Evolutionary conservation across 2,329 filamentous ascomycete genomes (phyloP).

Genomic region (Tolypocladium ophioglossoides): DNA sequence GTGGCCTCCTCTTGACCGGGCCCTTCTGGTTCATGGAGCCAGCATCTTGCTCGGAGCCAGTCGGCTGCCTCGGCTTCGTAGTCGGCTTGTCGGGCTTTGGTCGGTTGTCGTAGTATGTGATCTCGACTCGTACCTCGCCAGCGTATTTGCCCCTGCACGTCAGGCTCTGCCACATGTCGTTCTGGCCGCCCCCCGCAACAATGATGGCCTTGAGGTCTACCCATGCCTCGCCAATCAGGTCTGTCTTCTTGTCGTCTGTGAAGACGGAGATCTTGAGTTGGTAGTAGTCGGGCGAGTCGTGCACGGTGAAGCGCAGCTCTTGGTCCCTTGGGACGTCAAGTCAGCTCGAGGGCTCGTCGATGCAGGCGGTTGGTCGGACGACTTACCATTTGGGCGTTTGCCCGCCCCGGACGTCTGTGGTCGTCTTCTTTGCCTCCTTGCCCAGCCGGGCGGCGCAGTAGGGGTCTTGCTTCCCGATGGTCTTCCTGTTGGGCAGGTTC

Average conservation of each 20-base stretch:
- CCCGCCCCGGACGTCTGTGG: conserved; percentile 84
- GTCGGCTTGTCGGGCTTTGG: conserved; percentile 66
- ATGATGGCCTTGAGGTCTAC: conserved; percentile 75
- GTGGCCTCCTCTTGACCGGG: conserved; percentile 69
- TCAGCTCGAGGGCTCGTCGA: neutral
- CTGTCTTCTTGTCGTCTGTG: conserved; percentile 96
- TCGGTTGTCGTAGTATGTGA: conserved; percentile 89
- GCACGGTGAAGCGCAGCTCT: conserved; percentile 89
- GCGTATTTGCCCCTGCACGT: conserved; percentile 90
- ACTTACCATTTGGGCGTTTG: conserved; percentile 88
- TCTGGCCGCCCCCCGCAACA: conserved; percentile 80
- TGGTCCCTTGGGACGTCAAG: conserved; percentile 61
- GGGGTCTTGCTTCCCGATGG: conserved; percentile 96
- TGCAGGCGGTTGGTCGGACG: neutral
- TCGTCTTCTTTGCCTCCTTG: conserved; percentile 96
- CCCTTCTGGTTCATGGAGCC: conserved; percentile 37
- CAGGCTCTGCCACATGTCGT: conserved; percentile 82
- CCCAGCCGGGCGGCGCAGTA: conserved; percentile 90
- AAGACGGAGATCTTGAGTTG: conserved; percentile 93
- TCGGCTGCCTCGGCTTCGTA: conserved; percentile 40
- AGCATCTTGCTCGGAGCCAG: conserved; percentile 24
- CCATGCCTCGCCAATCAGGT: conserved; percentile 91
- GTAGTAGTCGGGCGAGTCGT: conserved; percentile 94
- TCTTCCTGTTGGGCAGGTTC: conserved; percentile 93
- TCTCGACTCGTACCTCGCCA: conserved; percentile 86